These are phyloP conservation scores for Rehmannia glutinosa DNA, from an alignment of 257 asterid species.

Conservation along the genomic window DNA sequence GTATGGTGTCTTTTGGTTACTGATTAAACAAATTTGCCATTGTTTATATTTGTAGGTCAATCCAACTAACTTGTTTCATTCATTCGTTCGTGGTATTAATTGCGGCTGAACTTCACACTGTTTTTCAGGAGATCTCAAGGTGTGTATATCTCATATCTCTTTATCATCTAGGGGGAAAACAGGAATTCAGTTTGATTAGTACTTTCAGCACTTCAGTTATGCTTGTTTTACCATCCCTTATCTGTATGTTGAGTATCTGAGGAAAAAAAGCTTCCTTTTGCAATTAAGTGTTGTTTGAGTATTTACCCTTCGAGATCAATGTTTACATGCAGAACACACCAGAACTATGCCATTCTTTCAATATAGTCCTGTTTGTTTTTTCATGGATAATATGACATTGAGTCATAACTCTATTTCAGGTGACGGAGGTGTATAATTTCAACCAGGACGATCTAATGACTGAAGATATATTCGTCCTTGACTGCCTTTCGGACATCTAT, in stretches of 20 bases:
- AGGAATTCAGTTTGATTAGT: constrained; percentile 8
- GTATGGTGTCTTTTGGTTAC: constrained; percentile 27
- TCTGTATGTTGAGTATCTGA: too few species aligned
- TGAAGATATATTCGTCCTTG: constrained; percentile 85
- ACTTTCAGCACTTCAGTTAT: neutral
- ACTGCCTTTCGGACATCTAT: constrained; percentile 80
- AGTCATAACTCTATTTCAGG: constrained; percentile 44
- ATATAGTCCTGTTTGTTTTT: neutral
- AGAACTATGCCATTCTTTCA: neutral
- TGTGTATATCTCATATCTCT: constrained; percentile 29
- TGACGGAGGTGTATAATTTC: constrained; percentile 84
- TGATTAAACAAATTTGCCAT: constrained; percentile 1
- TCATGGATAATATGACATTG: neutral
- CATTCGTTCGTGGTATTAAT: constrained; percentile 19
- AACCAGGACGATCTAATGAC: constrained; percentile 96
- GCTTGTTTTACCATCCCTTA: neutral
- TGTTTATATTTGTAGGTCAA: neutral
- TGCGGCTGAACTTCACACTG: constrained; percentile 33
- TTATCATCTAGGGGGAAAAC: constrained; percentile 2
- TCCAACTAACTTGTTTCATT: constrained; percentile 33
- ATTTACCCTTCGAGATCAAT: neutral
- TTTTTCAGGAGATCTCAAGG: constrained; percentile 85
- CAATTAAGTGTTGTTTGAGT: neutral
- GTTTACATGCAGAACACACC: constrained; percentile 6
- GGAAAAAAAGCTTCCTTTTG: too few species aligned